phyloP scores from a whole-genome alignment of 1,284 basidiomycete genomes.

The Fomes fomentarius region DNA sequence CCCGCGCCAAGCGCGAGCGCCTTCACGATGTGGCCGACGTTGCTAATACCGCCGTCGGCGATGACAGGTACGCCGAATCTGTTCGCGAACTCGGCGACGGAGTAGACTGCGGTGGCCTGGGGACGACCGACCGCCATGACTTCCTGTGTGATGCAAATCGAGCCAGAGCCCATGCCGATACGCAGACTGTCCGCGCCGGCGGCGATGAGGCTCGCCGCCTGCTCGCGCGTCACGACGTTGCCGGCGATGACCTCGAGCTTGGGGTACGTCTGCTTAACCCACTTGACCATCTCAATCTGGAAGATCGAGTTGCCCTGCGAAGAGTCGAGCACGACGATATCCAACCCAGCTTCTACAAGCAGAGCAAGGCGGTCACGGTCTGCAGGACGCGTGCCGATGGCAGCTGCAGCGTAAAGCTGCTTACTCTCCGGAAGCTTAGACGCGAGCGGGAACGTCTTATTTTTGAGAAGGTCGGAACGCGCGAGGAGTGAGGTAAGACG shows the following conservation, averaged over 20 bases:
- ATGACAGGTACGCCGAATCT: slow-evolving; percentile 97
- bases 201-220: slow-evolving; percentile 92
- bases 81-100: slow-evolving; percentile 91
- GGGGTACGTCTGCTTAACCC: slow-evolving; percentile 90
- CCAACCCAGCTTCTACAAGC: slow-evolving; percentile 93
- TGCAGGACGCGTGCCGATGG: slow-evolving; percentile 90
- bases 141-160: slow-evolving; percentile 99
- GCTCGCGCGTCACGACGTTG: slow-evolving; percentile 97
- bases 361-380: slow-evolving; percentile 87
- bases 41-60: slow-evolving; percentile 96
- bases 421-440: slow-evolving; percentile 92
- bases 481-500: slow-evolving; percentile 88
- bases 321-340: slow-evolving; percentile 95
- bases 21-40: slow-evolving; percentile 98
- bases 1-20: slow-evolving; percentile 92
- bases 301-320: slow-evolving; percentile 96
- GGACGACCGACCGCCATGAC: slow-evolving; percentile 99
- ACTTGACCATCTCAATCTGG: slow-evolving; percentile 94
- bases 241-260: slow-evolving; percentile 93
- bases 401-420: slow-evolving; percentile 97
- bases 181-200: slow-evolving; percentile 95
- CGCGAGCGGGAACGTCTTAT: slow-evolving; percentile 95
- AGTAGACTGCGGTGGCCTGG: slow-evolving; percentile 95
- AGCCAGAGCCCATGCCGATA: slow-evolving; percentile 97
- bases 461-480: slow-evolving; percentile 97